Percentiles rank a stretch among this genome's conserved stretches.
Evolutionary conservation across 176 grass and related monocot species (phyloP).

Genomic region (Paspalum vaginatum): DNA sequence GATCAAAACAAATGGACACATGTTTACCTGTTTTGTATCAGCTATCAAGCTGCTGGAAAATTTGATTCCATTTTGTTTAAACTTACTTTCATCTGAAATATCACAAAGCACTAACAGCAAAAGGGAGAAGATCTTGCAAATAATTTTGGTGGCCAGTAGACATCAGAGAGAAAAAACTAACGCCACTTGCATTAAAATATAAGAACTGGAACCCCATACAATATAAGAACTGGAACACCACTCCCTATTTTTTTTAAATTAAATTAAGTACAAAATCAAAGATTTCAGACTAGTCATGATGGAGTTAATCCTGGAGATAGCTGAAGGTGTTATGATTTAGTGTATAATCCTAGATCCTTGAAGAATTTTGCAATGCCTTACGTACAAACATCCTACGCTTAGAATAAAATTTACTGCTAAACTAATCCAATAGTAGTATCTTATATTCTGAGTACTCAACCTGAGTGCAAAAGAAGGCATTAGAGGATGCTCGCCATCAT

Average conservation of each 20-base stretch:
- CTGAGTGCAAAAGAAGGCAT: not conserved
- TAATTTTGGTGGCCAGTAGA: not conserved
- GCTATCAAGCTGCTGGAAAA: not conserved
- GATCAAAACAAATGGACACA: not conserved
- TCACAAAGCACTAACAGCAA: not conserved
- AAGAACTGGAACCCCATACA: not conserved
- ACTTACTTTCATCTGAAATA: not conserved
- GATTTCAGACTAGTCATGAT: not conserved
- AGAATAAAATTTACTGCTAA: not conserved
- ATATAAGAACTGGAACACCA: not conserved
- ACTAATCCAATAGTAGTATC: not conserved
- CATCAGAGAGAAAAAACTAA: not conserved
- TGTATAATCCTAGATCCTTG: not conserved
- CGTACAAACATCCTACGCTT: not conserved
- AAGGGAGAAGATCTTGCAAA: not conserved
- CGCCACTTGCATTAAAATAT: not conserved
- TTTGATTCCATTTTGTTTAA: not conserved
- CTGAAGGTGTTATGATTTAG: not conserved
- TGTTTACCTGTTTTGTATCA: not conserved
- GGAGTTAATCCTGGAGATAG: not conserved
- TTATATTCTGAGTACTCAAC: not conserved
- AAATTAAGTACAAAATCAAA: not conserved
- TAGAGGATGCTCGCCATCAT: not conserved
- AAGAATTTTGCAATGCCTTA: not conserved
- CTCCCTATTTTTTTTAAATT: not conserved